Base-by-base conservation (phyloP, 2,329 filamentous ascomycete species). In the Dryadomyces quercivorus region DNA sequence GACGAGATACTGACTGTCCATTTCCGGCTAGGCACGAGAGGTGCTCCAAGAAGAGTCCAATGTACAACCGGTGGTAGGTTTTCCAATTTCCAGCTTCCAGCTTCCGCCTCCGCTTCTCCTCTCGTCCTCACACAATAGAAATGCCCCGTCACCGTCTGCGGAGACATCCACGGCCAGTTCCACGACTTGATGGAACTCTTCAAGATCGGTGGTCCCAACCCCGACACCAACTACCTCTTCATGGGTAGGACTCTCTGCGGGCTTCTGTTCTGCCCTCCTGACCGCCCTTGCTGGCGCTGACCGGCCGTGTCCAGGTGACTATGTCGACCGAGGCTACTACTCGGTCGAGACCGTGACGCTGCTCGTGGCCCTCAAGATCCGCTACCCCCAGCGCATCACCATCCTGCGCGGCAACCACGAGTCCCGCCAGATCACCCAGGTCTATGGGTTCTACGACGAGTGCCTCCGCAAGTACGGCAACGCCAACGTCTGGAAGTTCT, bases 171-270 rank as follows among this genome's bases (percentile, higher is more conserved):
- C 72, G 93, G 93, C 62, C 93, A 98, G 73, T 97, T 97, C 70
- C 92, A 97, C 72, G 93, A 98, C 68, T 74, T 98, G 70, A 97
- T 98, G 90, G 93, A 98, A 75, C 82, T 98, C 53, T 98, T 98
- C 81, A 94, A 95, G 75, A 97, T 98, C 70, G 93, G 93, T 63
- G 93, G 93, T 54, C 90, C 91, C 58, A 96, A 95, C 68, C 93
- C 93, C 61, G 93, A 98, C 72, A 97, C 93, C 67, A 97, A 97
- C 76, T 97, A 97, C 73, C 85, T 97, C 61, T 97, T 97, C 76
- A 97, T 98, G 90, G 91, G 89, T 93, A 74, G 67, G 82, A 60
- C 51, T 21, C 7, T 16, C 2, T 7, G 16, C 3, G 6, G 46
- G 15, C 12, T 43, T 15, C 15, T 3, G 36, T 22, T 10, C 22